phyloP scores from a whole-genome alignment of 176 grass and related monocot species.

The Carex parvula region DNA sequence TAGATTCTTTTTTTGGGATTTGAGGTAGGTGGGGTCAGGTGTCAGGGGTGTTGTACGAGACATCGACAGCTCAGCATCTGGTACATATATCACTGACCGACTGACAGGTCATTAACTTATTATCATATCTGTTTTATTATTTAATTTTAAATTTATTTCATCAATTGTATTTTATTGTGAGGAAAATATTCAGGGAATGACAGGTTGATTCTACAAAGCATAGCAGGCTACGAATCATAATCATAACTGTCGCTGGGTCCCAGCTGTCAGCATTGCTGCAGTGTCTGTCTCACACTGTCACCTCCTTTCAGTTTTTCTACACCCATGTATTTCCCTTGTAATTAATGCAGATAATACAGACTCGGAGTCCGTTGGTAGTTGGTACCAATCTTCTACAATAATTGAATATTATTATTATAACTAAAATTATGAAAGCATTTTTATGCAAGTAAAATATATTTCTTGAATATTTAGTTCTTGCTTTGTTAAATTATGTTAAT shows the following conservation, averaged over 20 bases:
- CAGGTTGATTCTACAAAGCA: background rate
- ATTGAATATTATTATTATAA: no score
- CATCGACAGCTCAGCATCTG: background rate
- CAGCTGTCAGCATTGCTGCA: background rate
- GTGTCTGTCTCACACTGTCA: background rate
- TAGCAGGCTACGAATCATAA: background rate
- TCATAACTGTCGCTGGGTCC: background rate
- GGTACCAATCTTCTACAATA: no score
- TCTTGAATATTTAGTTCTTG: background rate
- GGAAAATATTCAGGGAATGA: background rate
- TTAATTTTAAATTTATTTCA: background rate
- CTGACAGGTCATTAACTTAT: background rate
- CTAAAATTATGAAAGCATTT: background rate
- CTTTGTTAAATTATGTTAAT: background rate
- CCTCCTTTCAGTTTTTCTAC: background rate
- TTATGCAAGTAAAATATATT: background rate
- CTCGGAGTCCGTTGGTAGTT: no score
- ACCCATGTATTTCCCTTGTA: no score
- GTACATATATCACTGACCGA: constrained; percentile 4
- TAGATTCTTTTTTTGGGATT: background rate
- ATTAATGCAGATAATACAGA: no score
- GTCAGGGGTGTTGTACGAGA: background rate
- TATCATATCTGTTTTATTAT: background rate
- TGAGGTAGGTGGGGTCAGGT: background rate
- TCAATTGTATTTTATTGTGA: background rate